These are phyloP conservation scores for Sphaerulina populicola DNA, from an alignment of 2,329 filamentous ascomycete genomes.

Conservation along the genomic window DNA sequence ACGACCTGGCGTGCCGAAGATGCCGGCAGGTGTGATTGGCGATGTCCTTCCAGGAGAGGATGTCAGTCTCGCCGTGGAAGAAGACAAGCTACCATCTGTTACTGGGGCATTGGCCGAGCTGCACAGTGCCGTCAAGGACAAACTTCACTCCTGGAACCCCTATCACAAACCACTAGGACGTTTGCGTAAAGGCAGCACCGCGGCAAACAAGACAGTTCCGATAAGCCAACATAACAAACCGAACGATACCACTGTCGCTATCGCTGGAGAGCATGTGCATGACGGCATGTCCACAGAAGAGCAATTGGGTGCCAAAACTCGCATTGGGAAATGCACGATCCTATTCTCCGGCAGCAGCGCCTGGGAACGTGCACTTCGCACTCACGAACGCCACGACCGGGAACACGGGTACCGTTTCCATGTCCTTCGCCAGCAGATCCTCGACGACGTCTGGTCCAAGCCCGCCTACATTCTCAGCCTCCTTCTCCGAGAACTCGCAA, in stretches of 20 bases:
- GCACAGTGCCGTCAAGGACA: slow-evolving; percentile 29
- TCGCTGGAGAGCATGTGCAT: slow-evolving; percentile 20
- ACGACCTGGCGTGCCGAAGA: background rate
- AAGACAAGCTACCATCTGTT: slow-evolving; percentile 23
- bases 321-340: slow-evolving; percentile 36
- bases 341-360: slow-evolving; percentile 34
- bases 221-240: background rate
- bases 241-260: background rate
- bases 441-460: slow-evolving; percentile 42
- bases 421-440: slow-evolving; percentile 36
- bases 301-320: slow-evolving; percentile 27
- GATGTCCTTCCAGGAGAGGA: slow-evolving; percentile 15
- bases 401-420: slow-evolving; percentile 38
- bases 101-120: slow-evolving; percentile 30
- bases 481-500: slow-evolving; percentile 34
- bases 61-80: background rate
- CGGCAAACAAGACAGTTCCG: background rate
- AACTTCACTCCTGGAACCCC: slow-evolving; percentile 28
- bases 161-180: slow-evolving; percentile 10
- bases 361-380: slow-evolving; percentile 37
- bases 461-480: slow-evolving; percentile 39
- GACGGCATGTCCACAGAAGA: slow-evolving; percentile 26
- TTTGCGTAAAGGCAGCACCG: background rate
- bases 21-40: slow-evolving; percentile 18
- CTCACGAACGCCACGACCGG: slow-evolving; percentile 36